These are phyloP conservation scores for Plasmodium cynomolgi DNA, from an alignment of 169 alveolate species.

Conservation along the genomic window DNA sequence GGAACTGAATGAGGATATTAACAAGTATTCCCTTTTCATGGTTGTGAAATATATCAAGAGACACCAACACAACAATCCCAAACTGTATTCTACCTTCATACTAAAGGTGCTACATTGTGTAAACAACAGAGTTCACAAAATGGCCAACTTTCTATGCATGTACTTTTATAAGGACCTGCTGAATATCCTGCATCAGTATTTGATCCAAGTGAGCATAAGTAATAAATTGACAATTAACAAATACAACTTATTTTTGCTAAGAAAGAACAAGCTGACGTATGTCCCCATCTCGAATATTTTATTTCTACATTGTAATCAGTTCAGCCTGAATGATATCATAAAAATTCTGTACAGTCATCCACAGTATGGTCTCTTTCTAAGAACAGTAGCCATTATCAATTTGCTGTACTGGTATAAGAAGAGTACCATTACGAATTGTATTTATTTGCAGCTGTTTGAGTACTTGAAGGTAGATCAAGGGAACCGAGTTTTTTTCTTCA, in stretches of 20 bases:
- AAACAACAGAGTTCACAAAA: slow-evolving; percentile 25
- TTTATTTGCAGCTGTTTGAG: slow-evolving; percentile 66
- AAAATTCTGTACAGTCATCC: slow-evolving; percentile 65
- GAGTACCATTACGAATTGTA: slow-evolving; percentile 59
- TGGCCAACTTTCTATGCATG: slow-evolving; percentile 35
- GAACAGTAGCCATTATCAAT: slow-evolving; percentile 38
- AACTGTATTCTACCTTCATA: slow-evolving; percentile 30
- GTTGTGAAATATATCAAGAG: slow-evolving; percentile 22
- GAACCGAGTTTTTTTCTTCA: slow-evolving; percentile 62
- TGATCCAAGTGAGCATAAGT: slow-evolving; percentile 31
- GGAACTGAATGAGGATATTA: slow-evolving; percentile 32
- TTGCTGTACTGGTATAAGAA: slow-evolving; percentile 50
- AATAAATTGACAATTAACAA: slow-evolving; percentile 43
- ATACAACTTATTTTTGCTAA: slow-evolving; percentile 33
- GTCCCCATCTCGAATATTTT: slow-evolving; percentile 57
- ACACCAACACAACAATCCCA: slow-evolving; percentile 22
- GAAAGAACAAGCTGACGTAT: slow-evolving; percentile 29
- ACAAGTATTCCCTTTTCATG: slow-evolving; percentile 31
- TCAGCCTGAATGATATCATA: slow-evolving; percentile 37
- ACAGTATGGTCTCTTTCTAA: slow-evolving; percentile 40
- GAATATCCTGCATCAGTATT: slow-evolving; percentile 31
- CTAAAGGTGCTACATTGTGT: slow-evolving; percentile 20
- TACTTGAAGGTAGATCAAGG: slow-evolving; percentile 65
- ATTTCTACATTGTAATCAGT: slow-evolving; percentile 45
- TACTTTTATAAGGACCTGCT: slow-evolving; percentile 17